These are phyloP conservation scores for Vaccinium macrocarpon DNA, from an alignment of 148 eudicot genomes.

Conservation along the genomic window DNA sequence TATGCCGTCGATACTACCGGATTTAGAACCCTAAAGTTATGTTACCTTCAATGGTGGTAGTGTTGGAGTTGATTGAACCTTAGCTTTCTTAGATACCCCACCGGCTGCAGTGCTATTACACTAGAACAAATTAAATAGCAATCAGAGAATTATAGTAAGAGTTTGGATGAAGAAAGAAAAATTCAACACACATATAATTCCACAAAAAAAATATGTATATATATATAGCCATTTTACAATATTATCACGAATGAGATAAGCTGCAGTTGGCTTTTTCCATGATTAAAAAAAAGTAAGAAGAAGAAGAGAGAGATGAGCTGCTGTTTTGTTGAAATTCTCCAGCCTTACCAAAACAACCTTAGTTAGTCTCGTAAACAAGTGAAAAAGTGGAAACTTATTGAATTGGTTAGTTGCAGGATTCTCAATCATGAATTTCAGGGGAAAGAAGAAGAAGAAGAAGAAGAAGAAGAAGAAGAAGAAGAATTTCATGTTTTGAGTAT, in stretches of 20 bases:
- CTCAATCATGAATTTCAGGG: not conserved
- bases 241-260: not conserved
- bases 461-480: no score
- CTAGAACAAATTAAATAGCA: constrained; percentile 29
- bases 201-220: not conserved
- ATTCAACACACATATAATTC: not conserved
- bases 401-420: not conserved
- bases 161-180: not conserved
- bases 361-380: not conserved
- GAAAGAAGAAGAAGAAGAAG: no score
- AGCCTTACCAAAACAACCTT: not conserved
- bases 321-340: not conserved
- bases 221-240: not conserved
- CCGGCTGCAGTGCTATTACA: constrained; percentile 62
- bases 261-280: not conserved
- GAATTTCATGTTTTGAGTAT: no score
- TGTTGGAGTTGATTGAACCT: constrained; percentile 59
- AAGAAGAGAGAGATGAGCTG: not conserved
- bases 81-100: constrained; percentile 72
- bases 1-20: not conserved
- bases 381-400: not conserved
- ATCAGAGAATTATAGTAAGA: not conserved
- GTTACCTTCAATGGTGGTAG: constrained; percentile 79
- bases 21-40: not conserved
- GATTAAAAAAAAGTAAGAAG: no score